A percentile compares a stretch with the other conserved stretches of the same genome.
phyloP scores from a whole-genome alignment of 345 rosid genomes.

The Diplotaxis tenuifolia region DNA sequence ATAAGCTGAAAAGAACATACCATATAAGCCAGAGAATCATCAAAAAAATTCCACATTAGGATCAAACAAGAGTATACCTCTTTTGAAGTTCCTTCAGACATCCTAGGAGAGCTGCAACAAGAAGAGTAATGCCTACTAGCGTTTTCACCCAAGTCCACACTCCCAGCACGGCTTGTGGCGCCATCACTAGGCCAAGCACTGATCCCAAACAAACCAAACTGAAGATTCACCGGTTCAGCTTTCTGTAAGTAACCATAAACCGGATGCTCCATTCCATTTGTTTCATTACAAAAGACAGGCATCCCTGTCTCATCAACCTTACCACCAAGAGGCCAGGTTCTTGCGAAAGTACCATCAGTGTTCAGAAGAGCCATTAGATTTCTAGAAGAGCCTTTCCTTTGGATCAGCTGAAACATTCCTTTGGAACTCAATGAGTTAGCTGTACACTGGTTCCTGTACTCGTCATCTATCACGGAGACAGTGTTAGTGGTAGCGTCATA shows the following conservation, averaged over 20 bases:
- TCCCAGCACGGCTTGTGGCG: background rate
- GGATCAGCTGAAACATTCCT: conserved; percentile 97
- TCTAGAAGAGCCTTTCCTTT: conserved; percentile 92
- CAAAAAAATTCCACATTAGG: background rate
- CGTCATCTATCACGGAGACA: conserved; percentile 75
- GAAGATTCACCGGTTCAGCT: conserved; percentile 96
- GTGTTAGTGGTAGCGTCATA: conserved; percentile 80
- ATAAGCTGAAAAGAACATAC: conserved; percentile 50
- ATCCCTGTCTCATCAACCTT: conserved; percentile 39
- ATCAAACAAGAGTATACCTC: conserved; percentile 53
- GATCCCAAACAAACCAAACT: conserved; percentile 91
- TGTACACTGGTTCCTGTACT: conserved; percentile 87
- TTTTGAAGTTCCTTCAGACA: conserved; percentile 78
- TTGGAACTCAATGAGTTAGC: conserved; percentile 92
- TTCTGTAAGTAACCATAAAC: conserved; percentile 77
- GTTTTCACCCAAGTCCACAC: conserved; percentile 53
- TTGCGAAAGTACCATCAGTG: conserved; percentile 89
- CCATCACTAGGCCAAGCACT: background rate
- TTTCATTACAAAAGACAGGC: too few species aligned
- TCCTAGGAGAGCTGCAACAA: conserved; percentile 95
- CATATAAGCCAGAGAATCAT: background rate
- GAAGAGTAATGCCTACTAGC: conserved; percentile 85
- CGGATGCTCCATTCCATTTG: conserved; percentile 57
- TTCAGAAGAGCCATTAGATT: conserved; percentile 97
- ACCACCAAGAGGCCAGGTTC: conserved; percentile 86